Evolutionary conservation across 345 rosid genomes (phyloP), one percentile per base, ranked within the genome.

Genomic region (Moricandia arvensis): DNA sequence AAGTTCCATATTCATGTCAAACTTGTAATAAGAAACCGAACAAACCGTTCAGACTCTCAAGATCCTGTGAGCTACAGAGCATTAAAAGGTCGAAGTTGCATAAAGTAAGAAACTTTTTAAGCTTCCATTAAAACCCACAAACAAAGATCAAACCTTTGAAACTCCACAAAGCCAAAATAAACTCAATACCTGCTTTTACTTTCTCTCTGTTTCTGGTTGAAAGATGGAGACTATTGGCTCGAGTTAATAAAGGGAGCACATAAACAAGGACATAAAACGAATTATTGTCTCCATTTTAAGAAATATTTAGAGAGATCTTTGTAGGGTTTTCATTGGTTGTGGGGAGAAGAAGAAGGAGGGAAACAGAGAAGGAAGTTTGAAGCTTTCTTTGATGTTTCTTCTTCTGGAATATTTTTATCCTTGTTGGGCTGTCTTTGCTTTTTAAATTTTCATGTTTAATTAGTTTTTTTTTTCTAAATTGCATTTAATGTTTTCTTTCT

Each of bases 301-400:
- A 68, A 72, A 81, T 68, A 27, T 64, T 64, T 10, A 29, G 70
- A 78, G 74, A 76, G 66, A 67, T 62, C 59, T 75, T 54, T 55
- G 66, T 49, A 63, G 81, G 73, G 78, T 65, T 84, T 77, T 84
- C 82, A 75, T 74, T 60, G 75, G 54, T 54, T 54, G 59, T 68
- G 74, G 82, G 30, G 79, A 29, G 47, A 30, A 21, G 38, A 35
- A 35, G 11, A 41, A 26, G 69, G 73, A 2, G 65, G 67, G 76
- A 65, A 71, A 65, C 8, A 66, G 76, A 59, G 57, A 66, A 73
- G 66, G 13, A 73, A 43, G 70, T 79, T 79, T 72, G 66, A 78
- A 73, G 78, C 78, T 79, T 79, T 68, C 78, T 67, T 73, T 73
- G 74, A 73, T 73, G 78, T 73, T 79, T 68, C 81, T 73, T 60